Evolutionary conservation across 768 basidiomycete genomes (phyloP).

Genomic region (Melanogaster broomeanus): DNA sequence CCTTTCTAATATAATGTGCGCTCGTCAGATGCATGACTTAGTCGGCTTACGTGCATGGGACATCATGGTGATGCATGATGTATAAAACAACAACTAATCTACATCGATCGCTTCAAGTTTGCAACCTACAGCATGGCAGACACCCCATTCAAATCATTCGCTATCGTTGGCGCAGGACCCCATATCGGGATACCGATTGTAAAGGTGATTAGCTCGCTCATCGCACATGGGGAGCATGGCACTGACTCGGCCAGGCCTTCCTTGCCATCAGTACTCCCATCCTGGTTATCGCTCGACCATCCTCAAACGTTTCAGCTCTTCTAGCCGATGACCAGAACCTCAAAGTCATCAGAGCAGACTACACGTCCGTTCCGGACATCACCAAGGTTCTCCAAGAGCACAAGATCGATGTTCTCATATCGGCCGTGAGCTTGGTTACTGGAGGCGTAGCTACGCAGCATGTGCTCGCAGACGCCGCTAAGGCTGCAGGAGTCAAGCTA

Average conservation of each 20-base stretch:
- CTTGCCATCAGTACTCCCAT: slow-evolving; percentile 4
- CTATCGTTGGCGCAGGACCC: slow-evolving; percentile 5
- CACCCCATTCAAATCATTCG: slow-evolving; percentile 8
- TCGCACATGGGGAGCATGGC: neutral
- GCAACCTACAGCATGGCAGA: slow-evolving; percentile 1
- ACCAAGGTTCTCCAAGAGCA: slow-evolving; percentile 9
- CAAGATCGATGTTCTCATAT: slow-evolving; percentile 21
- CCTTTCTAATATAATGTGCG: too few species aligned
- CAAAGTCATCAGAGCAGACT: slow-evolving; percentile 1
- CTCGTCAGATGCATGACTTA: too few species aligned
- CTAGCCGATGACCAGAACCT: slow-evolving; percentile 3
- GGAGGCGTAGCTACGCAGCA: slow-evolving; percentile 10
- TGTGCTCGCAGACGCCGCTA: slow-evolving; percentile 23
- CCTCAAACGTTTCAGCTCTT: slow-evolving; percentile 1
- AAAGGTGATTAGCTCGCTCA: neutral
- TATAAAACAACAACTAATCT: too few species aligned
- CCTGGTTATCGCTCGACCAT: slow-evolving; percentile 5
- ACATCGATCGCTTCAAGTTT: too few species aligned
- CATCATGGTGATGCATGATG: too few species aligned
- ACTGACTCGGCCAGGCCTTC: slow-evolving; percentile 3
- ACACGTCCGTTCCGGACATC: slow-evolving; percentile 3
- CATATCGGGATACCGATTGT: slow-evolving; percentile 5
- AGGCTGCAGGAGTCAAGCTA: slow-evolving; percentile 22
- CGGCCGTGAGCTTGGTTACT: slow-evolving; percentile 8
- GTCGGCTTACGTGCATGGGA: too few species aligned